Evolutionary conservation across 176 grass and related monocot species (phyloP), one percentile per base, ranked within the genome.

Genomic region (Carex pumila): DNA sequence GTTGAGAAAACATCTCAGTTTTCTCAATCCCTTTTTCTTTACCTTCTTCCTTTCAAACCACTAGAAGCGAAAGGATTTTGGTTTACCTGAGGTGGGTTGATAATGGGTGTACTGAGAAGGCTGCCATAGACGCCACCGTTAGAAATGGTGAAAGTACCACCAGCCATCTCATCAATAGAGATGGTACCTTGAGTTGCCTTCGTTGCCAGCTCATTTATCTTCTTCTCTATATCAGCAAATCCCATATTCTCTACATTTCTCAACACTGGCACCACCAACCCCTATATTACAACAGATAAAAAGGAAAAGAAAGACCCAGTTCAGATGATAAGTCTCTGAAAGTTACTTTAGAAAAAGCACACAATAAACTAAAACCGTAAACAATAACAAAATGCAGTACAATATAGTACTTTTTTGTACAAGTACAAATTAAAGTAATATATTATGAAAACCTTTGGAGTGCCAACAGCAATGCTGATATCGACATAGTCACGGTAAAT

Each of bases 401-500:
- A 84, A 52, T 1, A 77, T 9, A 71, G 30, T 66, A 4, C 61
- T 76, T 55, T 4, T 57, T 10, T 32, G 7, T 11, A 79, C 65
- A 18, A 50, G 50, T 36, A 79, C 22, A 14, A 58, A 57, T 70
- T 32, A 21, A 86, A 64, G 21, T 17, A 67, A 19, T 34, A 59
- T 15, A 84, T 61, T 7, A 43, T 53, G 61, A 66, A 64, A 75
- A 91, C 94, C 94, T 97, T 94, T 22, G 92, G 87, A 82, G 95
- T 98, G 80, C 95, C 95, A 84, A 98, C 95, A 78, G 92, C 95
- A 85, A 98, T 92, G 75, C 95, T 95, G 71, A 98, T 75, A 7
- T 98, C 92, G 19, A 98, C 53, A 2, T 98, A 98, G 84, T 98
- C 95, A 66, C 95, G 90, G 66, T 93, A 98, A 87, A 98, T 93